These are phyloP conservation scores for Ophiocordyceps australis DNA, from an alignment of 2,329 filamentous ascomycete genomes.

Conservation along the genomic window DNA sequence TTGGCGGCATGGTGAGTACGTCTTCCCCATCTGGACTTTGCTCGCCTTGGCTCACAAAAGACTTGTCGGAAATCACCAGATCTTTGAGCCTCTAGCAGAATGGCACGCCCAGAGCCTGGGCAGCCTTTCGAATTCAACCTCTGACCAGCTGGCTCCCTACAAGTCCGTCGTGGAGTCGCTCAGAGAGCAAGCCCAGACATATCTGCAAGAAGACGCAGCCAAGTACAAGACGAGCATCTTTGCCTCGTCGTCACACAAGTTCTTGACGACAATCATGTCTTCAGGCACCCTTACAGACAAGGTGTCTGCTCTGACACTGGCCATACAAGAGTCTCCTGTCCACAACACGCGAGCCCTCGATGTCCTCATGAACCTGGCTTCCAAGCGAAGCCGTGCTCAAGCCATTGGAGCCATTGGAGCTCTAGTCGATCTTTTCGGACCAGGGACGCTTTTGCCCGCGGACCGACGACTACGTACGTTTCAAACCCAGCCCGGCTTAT, in stretches of 20 bases:
- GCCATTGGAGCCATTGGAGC: conserved; percentile 86
- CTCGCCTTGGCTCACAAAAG: no score
- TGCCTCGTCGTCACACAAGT: conserved; percentile 79
- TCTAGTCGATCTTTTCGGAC: conserved; percentile 83
- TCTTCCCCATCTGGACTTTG: no score
- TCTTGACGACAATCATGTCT: conserved; percentile 92
- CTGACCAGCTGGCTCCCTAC: conserved; percentile 25
- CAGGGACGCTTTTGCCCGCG: conserved; percentile 67
- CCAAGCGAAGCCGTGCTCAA: conserved; percentile 83
- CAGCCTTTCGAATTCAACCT: conserved; percentile 21
- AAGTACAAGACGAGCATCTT: conserved; percentile 58
- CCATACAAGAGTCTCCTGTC: conserved; percentile 87
- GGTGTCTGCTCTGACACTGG: conserved; percentile 82
- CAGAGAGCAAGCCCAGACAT: conserved; percentile 51
- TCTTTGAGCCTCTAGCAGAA: conserved; percentile 37
- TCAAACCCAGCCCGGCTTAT: conserved; percentile 56
- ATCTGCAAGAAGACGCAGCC: conserved; percentile 63
- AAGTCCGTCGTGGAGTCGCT: conserved; percentile 27
- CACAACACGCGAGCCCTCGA: conserved; percentile 87
- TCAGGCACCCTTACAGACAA: conserved; percentile 95
- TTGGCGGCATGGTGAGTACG: conserved; percentile 15
- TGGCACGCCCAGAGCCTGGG: conserved; percentile 31
- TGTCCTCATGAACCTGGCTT: conserved; percentile 62
- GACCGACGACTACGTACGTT: conserved; percentile 72
- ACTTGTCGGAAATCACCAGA: no score